Conservation (phyloP, 73 alveolate genomes). For the Paraurostyla sp. region DNA sequence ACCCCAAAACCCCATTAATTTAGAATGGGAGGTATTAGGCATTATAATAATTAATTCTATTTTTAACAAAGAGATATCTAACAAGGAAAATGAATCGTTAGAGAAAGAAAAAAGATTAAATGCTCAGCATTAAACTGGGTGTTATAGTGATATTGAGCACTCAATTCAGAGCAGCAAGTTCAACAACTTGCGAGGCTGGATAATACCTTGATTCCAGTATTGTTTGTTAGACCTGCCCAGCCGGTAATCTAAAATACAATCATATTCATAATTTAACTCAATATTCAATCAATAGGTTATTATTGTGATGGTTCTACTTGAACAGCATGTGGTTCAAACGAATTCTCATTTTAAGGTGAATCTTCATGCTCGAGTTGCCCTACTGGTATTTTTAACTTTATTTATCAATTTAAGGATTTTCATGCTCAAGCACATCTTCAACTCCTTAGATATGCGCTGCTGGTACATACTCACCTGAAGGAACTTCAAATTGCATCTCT, state of each 20-base stretch:
- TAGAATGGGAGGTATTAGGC: too few species aligned
- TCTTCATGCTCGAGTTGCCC: constrained; percentile 64
- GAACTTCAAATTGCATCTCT: constrained; percentile 66
- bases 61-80: constrained; percentile 10
- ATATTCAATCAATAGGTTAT: constrained; percentile 5
- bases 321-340: background rate
- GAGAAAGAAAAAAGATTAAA: background rate
- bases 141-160: background rate
- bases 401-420: constrained; percentile 2
- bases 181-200: constrained; percentile 10
- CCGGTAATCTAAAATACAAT: background rate
- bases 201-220: background rate
- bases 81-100: constrained; percentile 34
- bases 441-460: constrained; percentile 67
- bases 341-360: constrained; percentile 5
- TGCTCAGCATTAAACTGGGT: background rate
- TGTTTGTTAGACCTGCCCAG: background rate
- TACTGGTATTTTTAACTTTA: constrained; percentile 51
- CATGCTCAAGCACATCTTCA: constrained; percentile 65
- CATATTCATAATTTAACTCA: background rate
- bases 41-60: constrained; percentile 15
- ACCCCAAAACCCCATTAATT: too few species aligned
- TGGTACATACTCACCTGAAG: constrained; percentile 70
- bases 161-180: background rate
- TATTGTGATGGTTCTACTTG: constrained; percentile 15